These are phyloP conservation scores for Talaromyces pinophilus DNA, from an alignment of 2,329 filamentous ascomycete species.

Conservation along the genomic window DNA sequence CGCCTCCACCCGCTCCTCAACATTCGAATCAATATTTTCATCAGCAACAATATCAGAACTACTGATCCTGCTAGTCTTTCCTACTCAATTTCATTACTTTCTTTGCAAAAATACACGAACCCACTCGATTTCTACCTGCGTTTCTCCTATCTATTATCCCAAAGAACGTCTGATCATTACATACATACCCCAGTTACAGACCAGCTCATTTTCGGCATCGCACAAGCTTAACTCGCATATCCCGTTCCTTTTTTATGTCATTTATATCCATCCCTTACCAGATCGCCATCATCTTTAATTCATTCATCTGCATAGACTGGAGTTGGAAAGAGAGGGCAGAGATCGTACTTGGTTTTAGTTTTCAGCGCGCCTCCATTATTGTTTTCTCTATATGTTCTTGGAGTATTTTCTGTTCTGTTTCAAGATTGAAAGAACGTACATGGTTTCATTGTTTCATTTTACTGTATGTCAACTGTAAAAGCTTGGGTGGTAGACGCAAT, in stretches of 20 bases:
- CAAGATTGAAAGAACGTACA: slow-evolving; percentile 2
- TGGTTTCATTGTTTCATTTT: not conserved
- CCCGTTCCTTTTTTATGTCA: not conserved
- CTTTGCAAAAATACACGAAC: not conserved
- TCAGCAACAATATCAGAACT: slow-evolving; percentile 10
- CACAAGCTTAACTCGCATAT: slow-evolving; percentile 2
- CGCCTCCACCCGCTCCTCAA: slow-evolving; percentile 31
- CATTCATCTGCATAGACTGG: slow-evolving; percentile 11
- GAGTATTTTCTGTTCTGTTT: not conserved
- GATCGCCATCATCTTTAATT: not conserved
- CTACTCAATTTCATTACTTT: too few relatives aligned
- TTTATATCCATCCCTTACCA: slow-evolving; percentile 1
- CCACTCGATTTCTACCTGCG: too few relatives aligned
- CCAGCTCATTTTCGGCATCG: not conserved
- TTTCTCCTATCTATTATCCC: slow-evolving; percentile 2
- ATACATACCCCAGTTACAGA: not conserved
- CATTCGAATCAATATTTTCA: slow-evolving; percentile 32
- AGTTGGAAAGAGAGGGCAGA: slow-evolving; percentile 8
- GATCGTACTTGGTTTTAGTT: not conserved
- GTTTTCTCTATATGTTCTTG: slow-evolving; percentile 2
- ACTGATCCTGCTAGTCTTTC: not conserved
- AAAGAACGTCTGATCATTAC: not conserved
- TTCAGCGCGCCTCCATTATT: not conserved
- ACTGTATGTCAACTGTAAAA: not conserved
- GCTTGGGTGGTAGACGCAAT: too few relatives aligned